Evolutionary conservation across 1,284 basidiomycete genomes (phyloP), one percentile per base, ranked within the genome.

Genomic region (Trametes polyzona): DNA sequence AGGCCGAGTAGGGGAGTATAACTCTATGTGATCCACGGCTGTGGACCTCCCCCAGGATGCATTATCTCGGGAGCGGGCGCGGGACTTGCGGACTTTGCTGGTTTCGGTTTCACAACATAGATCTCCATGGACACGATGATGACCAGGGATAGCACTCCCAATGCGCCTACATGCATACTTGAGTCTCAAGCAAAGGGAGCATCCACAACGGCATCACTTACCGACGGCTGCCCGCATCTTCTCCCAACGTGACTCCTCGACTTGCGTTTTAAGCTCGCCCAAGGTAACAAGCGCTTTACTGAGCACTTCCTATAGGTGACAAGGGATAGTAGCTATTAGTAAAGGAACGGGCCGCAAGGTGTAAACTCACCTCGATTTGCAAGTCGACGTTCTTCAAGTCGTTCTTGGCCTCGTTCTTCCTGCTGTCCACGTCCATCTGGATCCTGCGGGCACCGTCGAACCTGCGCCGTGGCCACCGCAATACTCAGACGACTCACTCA

Each of bases 351-450:
- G 9, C 29, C 12, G 19, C 3, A 44, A 52, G 19, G 29, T 40
- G 29, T n/a, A 41, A 29, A 46, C 77, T 43, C 40, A 93, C 96
- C 83, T 98, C 95, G 54, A 97, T 93, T 29, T 82, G 79, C 57
- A 98, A 91, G 67, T 96, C 95, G 66, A 91, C 87, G 41, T 83
- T 82, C 75, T 97, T 98, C 64, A 93, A 74, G 56, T 97, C 95
- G 12, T 88, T 83, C 69, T 89, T 92, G n/a, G 90, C 86, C 71
- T 99, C 97, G 64, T 91, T 92, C 77, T 96, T 98, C 57, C 96
- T 83, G 62, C 88, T 95, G 70, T 97, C 95, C 66, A 98, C 82
- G 57, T 99, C 96, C 83, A 99, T 94, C 72, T 98, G 95, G 56
- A 96, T 92, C 68, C 92, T 93, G n/a, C n/a, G n/a, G n/a, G n/a